phyloP scores from a whole-genome alignment of 2,329 filamentous ascomycete species.

The Diaporthe vexans region DNA sequence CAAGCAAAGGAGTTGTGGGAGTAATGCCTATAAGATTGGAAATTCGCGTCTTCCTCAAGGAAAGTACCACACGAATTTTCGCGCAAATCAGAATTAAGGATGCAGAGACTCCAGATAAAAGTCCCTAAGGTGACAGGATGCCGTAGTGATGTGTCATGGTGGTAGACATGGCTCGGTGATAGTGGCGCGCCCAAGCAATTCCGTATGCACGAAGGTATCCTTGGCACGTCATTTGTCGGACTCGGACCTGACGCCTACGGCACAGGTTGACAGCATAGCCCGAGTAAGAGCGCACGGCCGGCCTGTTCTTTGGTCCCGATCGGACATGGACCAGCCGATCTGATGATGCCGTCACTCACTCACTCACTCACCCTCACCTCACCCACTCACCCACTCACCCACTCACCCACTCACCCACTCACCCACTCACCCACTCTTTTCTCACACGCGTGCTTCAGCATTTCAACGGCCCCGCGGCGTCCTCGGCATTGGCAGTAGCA shows the following conservation, averaged over 20 bases:
- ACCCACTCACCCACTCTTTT: too few relatives aligned
- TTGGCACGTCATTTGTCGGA: not conserved
- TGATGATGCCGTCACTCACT: not conserved
- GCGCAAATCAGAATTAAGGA: not conserved
- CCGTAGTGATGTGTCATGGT: not conserved
- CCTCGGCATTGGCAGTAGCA: not conserved
- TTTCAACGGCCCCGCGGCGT: too few relatives aligned
- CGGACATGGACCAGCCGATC: too few relatives aligned
- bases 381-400: too few relatives aligned
- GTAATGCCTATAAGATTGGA: not conserved
- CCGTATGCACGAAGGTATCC: not conserved
- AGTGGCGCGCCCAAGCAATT: not conserved
- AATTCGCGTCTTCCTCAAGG: not conserved
- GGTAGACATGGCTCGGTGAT: not conserved
- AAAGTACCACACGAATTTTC: too few relatives aligned
- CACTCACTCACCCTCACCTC: too few relatives aligned
- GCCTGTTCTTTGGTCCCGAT: not conserved
- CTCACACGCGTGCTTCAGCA: not conserved
- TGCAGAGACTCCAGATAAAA: not conserved
- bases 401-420: too few relatives aligned
- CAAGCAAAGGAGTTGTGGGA: not conserved
- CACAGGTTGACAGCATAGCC: not conserved
- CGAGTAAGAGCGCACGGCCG: not conserved
- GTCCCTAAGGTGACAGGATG: not conserved
- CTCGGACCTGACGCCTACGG: not conserved